These are phyloP conservation scores for Sclerotiophoma versabilis DNA, from an alignment of 2,329 filamentous ascomycete genomes.

Conservation along the genomic window DNA sequence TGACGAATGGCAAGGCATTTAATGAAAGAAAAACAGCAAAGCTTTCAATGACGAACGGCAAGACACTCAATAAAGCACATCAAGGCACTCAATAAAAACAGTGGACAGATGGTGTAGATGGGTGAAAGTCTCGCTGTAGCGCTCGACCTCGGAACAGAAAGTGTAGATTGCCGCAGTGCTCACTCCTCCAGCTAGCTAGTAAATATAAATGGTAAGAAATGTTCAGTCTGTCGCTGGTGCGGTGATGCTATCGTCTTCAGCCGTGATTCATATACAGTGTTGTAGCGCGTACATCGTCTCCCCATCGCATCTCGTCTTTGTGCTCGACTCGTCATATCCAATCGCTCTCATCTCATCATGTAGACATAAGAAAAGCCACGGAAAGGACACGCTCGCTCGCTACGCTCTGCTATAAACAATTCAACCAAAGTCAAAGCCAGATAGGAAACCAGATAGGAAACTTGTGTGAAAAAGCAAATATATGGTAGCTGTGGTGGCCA, in stretches of 20 bases:
- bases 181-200: slow-evolving; percentile 23
- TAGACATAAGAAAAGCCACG: slow-evolving; percentile 36
- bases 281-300: slow-evolving; percentile 12
- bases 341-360: slow-evolving; percentile 18
- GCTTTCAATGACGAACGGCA: too few relatives aligned
- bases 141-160: background rate
- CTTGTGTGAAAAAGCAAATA: slow-evolving; percentile 17
- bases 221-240: slow-evolving; percentile 5
- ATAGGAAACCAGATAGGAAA: slow-evolving; percentile 39
- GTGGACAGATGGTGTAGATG: background rate
- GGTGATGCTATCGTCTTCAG: slow-evolving; percentile 2
- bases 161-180: background rate
- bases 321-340: slow-evolving; percentile 2
- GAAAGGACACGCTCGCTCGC: slow-evolving; percentile 36
- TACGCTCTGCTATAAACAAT: slow-evolving; percentile 38
- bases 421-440: slow-evolving; percentile 20
- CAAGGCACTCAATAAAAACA: too few relatives aligned
- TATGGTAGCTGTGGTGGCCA: slow-evolving; percentile 20
- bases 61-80: too few relatives aligned
- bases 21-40: too few relatives aligned
- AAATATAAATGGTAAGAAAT: slow-evolving; percentile 26
- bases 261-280: slow-evolving; percentile 18
- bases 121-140: background rate
- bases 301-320: background rate
- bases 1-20: too few relatives aligned